phyloP scores from a whole-genome alignment of 2,329 filamentous ascomycete species.

The Paecilomyces variotii region DNA sequence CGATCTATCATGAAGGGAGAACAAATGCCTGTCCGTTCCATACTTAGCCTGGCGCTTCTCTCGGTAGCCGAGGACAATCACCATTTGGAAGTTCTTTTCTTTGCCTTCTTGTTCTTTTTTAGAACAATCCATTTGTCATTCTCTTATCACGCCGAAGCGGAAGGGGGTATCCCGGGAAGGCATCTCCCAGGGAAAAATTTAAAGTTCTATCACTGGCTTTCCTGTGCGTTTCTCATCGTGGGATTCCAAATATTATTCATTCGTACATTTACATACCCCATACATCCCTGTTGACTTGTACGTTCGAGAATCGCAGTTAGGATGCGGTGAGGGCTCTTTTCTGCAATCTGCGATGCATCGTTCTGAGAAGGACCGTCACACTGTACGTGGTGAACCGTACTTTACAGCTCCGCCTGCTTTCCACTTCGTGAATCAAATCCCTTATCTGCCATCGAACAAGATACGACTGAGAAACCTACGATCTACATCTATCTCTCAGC shows the following conservation, averaged over 20 bases:
- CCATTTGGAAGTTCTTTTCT: not conserved
- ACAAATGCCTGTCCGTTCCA: not conserved
- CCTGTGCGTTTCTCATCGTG: not conserved
- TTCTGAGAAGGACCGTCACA: not conserved
- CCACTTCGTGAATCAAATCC: not conserved
- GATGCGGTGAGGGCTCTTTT: not conserved
- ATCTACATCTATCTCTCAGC: not conserved
- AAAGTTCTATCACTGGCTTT: not conserved
- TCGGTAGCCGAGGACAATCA: not conserved
- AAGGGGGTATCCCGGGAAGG: not conserved
- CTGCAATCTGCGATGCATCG: not conserved
- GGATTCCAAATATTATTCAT: not conserved
- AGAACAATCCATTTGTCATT: not conserved
- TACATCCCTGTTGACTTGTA: not conserved
- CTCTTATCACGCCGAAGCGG: not conserved
- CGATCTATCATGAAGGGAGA: not conserved
- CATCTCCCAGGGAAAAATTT: not conserved
- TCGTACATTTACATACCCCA: not conserved
- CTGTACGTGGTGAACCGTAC: not conserved
- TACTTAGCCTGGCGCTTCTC: not conserved
- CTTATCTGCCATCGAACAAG: not conserved
- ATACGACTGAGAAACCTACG: not conserved
- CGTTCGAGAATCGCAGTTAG: not conserved
- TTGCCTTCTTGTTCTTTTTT: not conserved
- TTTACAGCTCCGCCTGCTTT: not conserved